These are phyloP conservation scores for Aspergillus sp. DNA, from an alignment of 2,329 filamentous ascomycete genomes.

Conservation along the genomic window DNA sequence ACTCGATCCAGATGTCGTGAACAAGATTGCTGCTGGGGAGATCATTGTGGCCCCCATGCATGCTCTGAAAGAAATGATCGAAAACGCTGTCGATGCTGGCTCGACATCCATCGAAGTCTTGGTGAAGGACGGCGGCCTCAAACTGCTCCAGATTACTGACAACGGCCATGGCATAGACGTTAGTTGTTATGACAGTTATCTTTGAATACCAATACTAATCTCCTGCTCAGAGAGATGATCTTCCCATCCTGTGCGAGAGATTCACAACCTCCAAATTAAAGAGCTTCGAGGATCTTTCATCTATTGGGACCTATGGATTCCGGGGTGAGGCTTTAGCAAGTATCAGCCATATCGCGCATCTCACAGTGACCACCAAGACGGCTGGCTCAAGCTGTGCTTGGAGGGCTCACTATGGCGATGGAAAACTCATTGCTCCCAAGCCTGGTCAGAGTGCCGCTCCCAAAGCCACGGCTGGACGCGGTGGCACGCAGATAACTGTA, in stretches of 20 bases:
- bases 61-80: slow-evolving; percentile 91
- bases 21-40: slow-evolving; percentile 97
- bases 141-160: slow-evolving; percentile 92
- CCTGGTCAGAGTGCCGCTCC: slow-evolving; percentile 83
- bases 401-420: slow-evolving; percentile 82
- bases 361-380: slow-evolving; percentile 91
- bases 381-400: slow-evolving; percentile 83
- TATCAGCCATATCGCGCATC: slow-evolving; percentile 96
- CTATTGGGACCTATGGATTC: slow-evolving; percentile 95
- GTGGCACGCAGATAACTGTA: slow-evolving; percentile 87
- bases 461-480: slow-evolving; percentile 79
- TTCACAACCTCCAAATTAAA: slow-evolving; percentile 97
- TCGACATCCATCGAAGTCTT: slow-evolving; percentile 85
- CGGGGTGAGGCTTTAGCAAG: slow-evolving; percentile 92
- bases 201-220: slow-evolving; percentile 7
- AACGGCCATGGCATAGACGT: slow-evolving; percentile 96
- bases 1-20: slow-evolving; percentile 86
- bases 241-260: slow-evolving; percentile 87
- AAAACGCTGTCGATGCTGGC: slow-evolving; percentile 96
- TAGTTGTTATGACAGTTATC: slow-evolving; percentile 23
- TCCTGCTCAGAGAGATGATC: slow-evolving; percentile 69
- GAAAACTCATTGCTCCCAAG: slow-evolving; percentile 75
- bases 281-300: slow-evolving; percentile 83
- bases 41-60: slow-evolving; percentile 97
- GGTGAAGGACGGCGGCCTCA: slow-evolving; percentile 91